phyloP scores from a whole-genome alignment of 352 stramenopile species.

The Phytophthora agathidicida region DNA sequence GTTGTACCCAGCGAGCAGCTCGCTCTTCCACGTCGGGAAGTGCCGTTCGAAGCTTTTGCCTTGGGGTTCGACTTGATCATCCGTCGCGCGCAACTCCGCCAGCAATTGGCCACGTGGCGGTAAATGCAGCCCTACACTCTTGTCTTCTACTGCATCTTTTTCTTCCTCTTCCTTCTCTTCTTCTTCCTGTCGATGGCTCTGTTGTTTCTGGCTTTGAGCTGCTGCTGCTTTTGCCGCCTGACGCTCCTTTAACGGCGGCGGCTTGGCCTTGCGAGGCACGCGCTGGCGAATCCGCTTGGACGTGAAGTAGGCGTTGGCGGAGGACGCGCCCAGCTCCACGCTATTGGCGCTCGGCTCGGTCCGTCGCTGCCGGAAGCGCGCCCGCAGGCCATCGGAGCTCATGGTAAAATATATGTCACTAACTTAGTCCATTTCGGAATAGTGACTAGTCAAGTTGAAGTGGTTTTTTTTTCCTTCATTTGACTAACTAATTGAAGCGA shows the following conservation, averaged over 20 bases:
- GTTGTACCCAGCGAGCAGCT: slow-evolving; percentile 54
- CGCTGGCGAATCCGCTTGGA: slow-evolving; percentile 34
- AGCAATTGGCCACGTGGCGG: slow-evolving; percentile 24
- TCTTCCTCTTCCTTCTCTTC: not conserved
- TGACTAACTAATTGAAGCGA: too few relatives aligned
- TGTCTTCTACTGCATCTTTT: slow-evolving; percentile 8
- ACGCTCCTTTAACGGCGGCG: slow-evolving; percentile 24
- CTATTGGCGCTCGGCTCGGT: slow-evolving; percentile 7
- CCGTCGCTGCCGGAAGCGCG: slow-evolving; percentile 22
- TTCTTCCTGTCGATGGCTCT: slow-evolving; percentile 3
- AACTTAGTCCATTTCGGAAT: too few relatives aligned
- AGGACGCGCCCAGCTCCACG: slow-evolving; percentile 36
- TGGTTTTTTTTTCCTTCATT: too few relatives aligned
- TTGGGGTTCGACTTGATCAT: slow-evolving; percentile 21
- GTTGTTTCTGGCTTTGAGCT: slow-evolving; percentile 2
- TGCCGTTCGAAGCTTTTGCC: slow-evolving; percentile 16
- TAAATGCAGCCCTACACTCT: slow-evolving; percentile 19
- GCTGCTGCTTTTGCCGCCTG: too few relatives aligned
- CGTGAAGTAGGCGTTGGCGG: slow-evolving; percentile 49
- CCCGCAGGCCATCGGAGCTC: slow-evolving; percentile 25
- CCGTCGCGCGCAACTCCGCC: slow-evolving; percentile 25
- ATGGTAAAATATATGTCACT: slow-evolving; percentile 12
- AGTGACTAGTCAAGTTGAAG: not conserved
- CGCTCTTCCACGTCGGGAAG: slow-evolving; percentile 45
- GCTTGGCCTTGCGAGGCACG: slow-evolving; percentile 26